phyloP scores from a whole-genome alignment of 73 alveolate genomes.

The Paramecium sexaurelia region DNA sequence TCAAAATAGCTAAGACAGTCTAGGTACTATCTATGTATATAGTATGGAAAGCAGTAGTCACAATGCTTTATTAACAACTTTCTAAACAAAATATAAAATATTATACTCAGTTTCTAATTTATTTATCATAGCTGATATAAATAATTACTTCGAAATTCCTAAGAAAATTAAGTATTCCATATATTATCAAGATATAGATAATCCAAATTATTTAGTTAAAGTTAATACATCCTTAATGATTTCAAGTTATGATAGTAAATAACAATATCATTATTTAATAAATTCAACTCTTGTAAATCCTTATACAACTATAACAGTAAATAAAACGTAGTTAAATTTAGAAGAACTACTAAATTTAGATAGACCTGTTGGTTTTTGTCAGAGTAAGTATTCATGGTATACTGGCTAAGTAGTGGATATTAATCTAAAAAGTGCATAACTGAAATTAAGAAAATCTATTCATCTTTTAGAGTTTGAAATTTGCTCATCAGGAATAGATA shows the following conservation, averaged over 20 bases:
- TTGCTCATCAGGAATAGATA: background rate
- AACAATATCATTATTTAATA: background rate
- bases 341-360: background rate
- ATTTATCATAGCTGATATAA: background rate
- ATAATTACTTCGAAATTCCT: background rate
- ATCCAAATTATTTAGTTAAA: background rate
- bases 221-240: background rate
- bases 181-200: background rate
- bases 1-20: background rate
- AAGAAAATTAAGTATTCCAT: background rate
- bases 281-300: background rate
- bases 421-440: background rate
- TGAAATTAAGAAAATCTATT: background rate
- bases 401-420: slow-evolving; percentile 6
- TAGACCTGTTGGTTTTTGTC: background rate
- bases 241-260: background rate
- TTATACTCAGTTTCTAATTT: background rate
- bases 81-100: background rate
- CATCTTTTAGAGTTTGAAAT: background rate
- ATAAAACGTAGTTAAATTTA: background rate
- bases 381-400: background rate
- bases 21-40: background rate
- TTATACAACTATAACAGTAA: background rate
- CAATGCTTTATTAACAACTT: background rate
- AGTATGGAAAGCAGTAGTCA: background rate